Percentiles rank a stretch among this genome's conserved stretches.
These are phyloP conservation scores for Botryosphaeria agaves DNA, from an alignment of 2,329 filamentous ascomycete species.

Conservation along the genomic window DNA sequence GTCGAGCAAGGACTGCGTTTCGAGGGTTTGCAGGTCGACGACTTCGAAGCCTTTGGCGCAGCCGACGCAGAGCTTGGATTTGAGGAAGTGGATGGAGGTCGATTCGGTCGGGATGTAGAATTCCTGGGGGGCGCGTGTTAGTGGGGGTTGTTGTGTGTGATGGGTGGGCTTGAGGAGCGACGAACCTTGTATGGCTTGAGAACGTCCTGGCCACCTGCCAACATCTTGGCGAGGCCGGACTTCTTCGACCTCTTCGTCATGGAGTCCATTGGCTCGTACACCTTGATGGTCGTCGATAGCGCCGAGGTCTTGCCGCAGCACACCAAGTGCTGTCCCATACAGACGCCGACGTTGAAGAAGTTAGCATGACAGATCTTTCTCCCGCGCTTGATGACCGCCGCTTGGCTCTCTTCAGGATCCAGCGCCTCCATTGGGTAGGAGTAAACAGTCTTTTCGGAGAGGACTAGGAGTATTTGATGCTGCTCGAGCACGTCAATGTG, in stretches of 20 bases:
- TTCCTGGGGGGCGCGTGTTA: conserved; percentile 36
- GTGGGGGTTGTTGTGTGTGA: not conserved
- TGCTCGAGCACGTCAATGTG: conserved; percentile 95
- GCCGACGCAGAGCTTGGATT: conserved; percentile 89
- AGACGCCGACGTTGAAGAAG: conserved; percentile 96
- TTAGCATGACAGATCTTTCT: conserved; percentile 97
- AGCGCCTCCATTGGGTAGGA: conserved; percentile 80
- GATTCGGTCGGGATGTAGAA: conserved; percentile 98
- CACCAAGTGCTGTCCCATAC: conserved; percentile 81
- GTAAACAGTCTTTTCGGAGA: conserved; percentile 83
- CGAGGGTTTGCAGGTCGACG: conserved; percentile 89
- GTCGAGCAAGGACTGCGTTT: conserved; percentile 90
- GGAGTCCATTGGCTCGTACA: conserved; percentile 95
- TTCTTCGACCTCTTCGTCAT: conserved; percentile 91
- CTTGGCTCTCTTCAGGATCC: conserved; percentile 59
- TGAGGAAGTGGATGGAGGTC: conserved; percentile 94
- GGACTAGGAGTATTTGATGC: conserved; percentile 76
- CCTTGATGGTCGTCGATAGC: conserved; percentile 90
- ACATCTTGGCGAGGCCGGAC: conserved; percentile 89
- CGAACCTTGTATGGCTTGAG: conserved; percentile 75
- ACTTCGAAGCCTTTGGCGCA: conserved; percentile 95
- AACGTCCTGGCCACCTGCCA: conserved; percentile 82
- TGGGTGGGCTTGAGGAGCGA: not conserved
- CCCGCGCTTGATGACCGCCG: conserved; percentile 62
- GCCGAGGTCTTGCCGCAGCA: conserved; percentile 93